These are phyloP conservation scores for Stephanodiscus minutulus DNA, from an alignment of 108 stramenopile genomes.

Conservation along the genomic window DNA sequence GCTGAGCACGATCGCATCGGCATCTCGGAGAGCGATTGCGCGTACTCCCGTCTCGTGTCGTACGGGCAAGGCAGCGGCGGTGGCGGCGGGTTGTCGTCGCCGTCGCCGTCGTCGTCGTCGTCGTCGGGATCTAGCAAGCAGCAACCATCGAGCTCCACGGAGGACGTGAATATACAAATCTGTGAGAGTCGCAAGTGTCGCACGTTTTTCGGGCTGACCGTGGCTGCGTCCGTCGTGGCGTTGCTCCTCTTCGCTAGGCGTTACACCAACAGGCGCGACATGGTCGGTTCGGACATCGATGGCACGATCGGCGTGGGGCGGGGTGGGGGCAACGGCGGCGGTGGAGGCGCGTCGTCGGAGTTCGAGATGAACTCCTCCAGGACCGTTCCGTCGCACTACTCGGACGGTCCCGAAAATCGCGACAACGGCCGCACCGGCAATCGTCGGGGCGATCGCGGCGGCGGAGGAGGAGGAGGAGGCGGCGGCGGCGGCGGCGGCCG, in stretches of 20 bases:
- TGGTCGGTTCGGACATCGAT: not conserved
- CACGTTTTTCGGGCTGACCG: conserved; percentile 22
- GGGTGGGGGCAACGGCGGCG: too few species aligned
- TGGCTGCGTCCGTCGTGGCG: conserved; percentile 20
- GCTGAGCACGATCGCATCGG: conserved; percentile 87
- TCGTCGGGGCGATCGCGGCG: not conserved
- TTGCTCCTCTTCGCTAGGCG: conserved; percentile 41
- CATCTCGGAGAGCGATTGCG: conserved; percentile 87
- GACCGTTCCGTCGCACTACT: conserved; percentile 1
- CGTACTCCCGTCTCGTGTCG: conserved; percentile 41
- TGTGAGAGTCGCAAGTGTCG: conserved; percentile 31
- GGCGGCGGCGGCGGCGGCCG: too few species aligned
- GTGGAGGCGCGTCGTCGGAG: conserved; percentile 4
- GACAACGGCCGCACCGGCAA: not conserved
- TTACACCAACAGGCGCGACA: conserved; percentile 34
- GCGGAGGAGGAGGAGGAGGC: too few species aligned
- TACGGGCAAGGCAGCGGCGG: not conserved
- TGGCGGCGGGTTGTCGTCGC: not conserved
- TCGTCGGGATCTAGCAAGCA: too few species aligned
- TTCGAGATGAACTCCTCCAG: conserved; percentile 33
- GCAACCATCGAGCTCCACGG: not conserved
- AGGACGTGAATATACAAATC: not conserved
- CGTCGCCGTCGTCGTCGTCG: not conserved
- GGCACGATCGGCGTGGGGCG: too few species aligned
- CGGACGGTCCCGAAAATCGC: not conserved